phyloP scores from a whole-genome alignment of 176 grass and related monocot genomes.

The bread wheat (Triticum aestivum) region DNA sequence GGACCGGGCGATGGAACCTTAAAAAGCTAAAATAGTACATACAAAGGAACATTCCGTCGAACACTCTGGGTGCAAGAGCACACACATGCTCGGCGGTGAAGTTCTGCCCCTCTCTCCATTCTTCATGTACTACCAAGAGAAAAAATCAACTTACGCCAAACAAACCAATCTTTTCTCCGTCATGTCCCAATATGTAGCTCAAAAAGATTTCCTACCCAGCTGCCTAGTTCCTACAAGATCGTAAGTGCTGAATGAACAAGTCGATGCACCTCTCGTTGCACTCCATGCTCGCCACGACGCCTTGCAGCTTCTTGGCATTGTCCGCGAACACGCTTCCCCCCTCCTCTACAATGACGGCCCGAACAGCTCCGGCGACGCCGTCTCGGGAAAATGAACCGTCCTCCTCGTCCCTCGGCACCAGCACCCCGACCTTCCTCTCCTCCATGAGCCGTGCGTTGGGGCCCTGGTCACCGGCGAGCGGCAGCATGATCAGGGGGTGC shows the following conservation, averaged over 20 bases:
- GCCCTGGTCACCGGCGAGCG: slow-evolving; percentile 2
- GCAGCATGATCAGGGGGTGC: neutral
- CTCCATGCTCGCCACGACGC: neutral
- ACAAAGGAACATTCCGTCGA: no score
- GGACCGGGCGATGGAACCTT: no score
- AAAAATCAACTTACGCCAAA: no score
- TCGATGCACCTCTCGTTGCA: neutral
- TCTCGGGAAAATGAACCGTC: neutral
- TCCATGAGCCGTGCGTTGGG: slow-evolving; percentile 14
- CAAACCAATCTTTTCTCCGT: no score
- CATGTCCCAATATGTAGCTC: no score
- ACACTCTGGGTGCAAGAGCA: no score
- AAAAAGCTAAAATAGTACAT: no score
- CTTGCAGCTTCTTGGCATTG: neutral
- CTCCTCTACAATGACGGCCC: neutral
- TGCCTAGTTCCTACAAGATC: neutral
- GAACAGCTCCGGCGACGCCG: neutral
- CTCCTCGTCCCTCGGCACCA: neutral
- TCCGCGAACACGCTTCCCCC: neutral
- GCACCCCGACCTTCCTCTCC: neutral
- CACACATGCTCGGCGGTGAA: no score
- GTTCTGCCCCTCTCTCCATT: no score
- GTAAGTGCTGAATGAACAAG: neutral
- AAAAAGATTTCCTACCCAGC: no score
- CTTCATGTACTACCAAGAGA: no score